Base-by-base conservation (phyloP, 2,329 filamentous ascomycete species). In the Pseudogymnoascus sp. region DNA sequence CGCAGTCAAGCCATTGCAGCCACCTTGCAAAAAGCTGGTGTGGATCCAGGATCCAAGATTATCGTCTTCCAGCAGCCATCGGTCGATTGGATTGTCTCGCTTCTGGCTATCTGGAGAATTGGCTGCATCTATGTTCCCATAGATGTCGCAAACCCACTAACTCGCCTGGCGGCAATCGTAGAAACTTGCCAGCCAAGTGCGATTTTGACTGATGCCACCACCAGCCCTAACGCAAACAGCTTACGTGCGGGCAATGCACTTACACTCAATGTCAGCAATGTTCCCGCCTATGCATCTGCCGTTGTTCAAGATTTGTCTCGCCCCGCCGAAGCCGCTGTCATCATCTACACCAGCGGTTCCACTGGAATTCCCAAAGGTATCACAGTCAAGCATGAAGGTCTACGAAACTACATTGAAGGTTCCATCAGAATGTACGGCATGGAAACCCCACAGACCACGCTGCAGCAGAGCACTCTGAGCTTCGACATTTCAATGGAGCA, bases 41-140 rank as follows among this genome's bases (percentile, higher is more conserved):
- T 68, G 4, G 59, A 61, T 1, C 4, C 25, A 1, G 72, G 69
- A 0, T 68, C 67, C 8, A 60, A 62, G 0, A 72, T 82, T 2
- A 73, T 66, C 0, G 76, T 82, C 1, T 75, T 78, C 58, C 74
- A 76, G 38, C 59, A 77, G 3, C 71, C 79, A 0, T 65, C 69
- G 0, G 38, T 67, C 0, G 73, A 79, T 39, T 76, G 68, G 68
- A 66, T 77, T 4, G 69, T 62, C 39, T 75, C 74, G 0, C 64
- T 80, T 44, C 70, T 80, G 2, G 79, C 75, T 6, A 76, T 80
- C 39, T 64, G 73, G 61, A 68, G 71, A 0, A 59, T 76, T 10
- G 78, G 78, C 1, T 72, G 68, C 6, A 66, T 73, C 1, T 77
- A 77, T 36, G 69, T 79, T 4, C 76, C 77, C 2, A 68, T 82